Conservation (phyloP, 495 filamentous ascomycete genomes). For the Chaetomium fimeti region DNA sequence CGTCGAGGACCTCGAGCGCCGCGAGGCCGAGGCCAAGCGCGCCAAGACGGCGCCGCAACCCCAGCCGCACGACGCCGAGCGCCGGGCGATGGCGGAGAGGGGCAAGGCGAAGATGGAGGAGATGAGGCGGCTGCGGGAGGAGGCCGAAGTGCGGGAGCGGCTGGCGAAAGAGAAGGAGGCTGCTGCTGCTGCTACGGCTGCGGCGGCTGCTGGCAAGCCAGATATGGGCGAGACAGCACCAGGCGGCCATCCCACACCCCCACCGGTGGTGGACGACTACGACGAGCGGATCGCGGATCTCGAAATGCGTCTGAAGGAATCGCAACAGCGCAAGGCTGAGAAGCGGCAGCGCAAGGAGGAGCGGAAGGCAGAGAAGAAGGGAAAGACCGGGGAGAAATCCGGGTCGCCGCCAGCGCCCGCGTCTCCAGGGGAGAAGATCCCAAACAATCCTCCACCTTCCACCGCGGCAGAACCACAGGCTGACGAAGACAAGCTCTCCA, state of each 20-base stretch:
- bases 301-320: conserved; percentile 38
- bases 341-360: conserved; percentile 36
- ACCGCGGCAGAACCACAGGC: conserved; percentile 31
- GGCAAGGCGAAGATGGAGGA: conserved; percentile 38
- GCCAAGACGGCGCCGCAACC: conserved; percentile 19
- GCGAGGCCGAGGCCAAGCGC: conserved; percentile 35
- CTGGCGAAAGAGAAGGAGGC: conserved; percentile 26
- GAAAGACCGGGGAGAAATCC: conserved; percentile 30
- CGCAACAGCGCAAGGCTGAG: conserved; percentile 36
- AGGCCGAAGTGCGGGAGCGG: conserved; percentile 45
- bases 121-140: conserved; percentile 37
- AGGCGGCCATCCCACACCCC: conserved; percentile 10
- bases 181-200: neutral
- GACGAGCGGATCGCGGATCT: conserved; percentile 45
- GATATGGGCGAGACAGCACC: conserved; percentile 18
- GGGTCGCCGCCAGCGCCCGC: conserved; percentile 16
- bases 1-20: conserved; percentile 42
- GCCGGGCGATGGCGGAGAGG: conserved; percentile 27
- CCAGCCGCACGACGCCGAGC: conserved; percentile 19
- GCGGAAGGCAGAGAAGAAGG: conserved; percentile 31
- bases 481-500: conserved; percentile 32
- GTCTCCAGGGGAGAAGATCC: conserved; percentile 6
- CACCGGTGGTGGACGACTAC: conserved; percentile 29
- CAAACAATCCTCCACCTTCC: conserved; percentile 20
- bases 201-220: neutral